Evolutionary conservation across 441 rosid genomes (phyloP).

Genomic region (Adansonia gregorii): DNA sequence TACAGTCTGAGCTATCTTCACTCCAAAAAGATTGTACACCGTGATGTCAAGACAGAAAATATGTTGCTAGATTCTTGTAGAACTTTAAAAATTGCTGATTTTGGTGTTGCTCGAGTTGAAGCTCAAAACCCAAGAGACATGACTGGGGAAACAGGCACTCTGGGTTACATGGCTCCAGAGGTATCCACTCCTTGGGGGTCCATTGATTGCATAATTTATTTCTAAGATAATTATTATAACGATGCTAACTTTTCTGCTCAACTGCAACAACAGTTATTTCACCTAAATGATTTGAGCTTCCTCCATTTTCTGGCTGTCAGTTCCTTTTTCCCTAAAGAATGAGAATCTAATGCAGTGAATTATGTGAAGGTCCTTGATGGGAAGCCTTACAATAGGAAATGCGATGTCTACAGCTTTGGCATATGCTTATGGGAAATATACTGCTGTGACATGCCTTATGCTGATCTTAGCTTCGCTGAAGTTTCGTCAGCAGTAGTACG

Average conservation of each 20-base stretch:
- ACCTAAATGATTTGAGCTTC: neutral
- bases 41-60: constrained; percentile 77
- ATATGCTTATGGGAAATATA: constrained; percentile 76
- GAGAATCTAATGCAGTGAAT: constrained; percentile 25
- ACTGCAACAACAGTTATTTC: neutral
- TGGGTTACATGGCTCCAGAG: constrained; percentile 84
- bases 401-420: constrained; percentile 74
- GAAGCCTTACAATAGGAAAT: constrained; percentile 69
- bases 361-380: constrained; percentile 68
- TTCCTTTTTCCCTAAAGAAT: constrained; percentile 1
- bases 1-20: constrained; percentile 67
- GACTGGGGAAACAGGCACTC: constrained; percentile 86
- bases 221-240: neutral
- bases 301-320: neutral
- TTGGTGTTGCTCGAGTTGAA: constrained; percentile 74
- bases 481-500: constrained; percentile 67
- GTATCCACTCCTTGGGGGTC: constrained; percentile 34
- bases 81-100: constrained; percentile 64
- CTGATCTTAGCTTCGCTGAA: constrained; percentile 65
- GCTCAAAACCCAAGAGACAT: constrained; percentile 77
- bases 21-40: constrained; percentile 66
- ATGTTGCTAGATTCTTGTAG: constrained; percentile 60
- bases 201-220: neutral
- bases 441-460: constrained; percentile 76
- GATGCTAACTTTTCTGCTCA: neutral